Base-by-base conservation (phyloP, 495 filamentous ascomycete species). In the Trichoderma orchidacearum region DNA sequence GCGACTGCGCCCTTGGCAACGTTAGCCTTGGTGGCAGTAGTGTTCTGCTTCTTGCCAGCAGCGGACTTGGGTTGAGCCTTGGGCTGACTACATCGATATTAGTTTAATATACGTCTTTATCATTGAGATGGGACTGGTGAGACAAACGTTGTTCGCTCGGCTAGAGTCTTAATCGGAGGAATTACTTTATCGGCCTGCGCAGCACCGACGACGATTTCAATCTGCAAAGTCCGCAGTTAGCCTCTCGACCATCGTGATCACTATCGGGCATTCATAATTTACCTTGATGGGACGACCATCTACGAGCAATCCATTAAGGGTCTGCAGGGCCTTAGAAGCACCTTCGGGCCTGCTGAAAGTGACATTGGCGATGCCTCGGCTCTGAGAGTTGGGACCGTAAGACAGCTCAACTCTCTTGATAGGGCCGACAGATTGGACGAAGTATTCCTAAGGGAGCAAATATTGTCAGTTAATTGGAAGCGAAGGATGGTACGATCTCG, bases 281-380 rank as follows among this genome's bases (percentile, higher is more conserved):
- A 93, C 90, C 83, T 90, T 96, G 78, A 98, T 91, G 7, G 90
- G 88, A 53, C 84, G 81, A 58, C 83, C 83, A 69, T 98, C 93
- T 54, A 98, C 88, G 17, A 89, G 79, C 55, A 96, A 79, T 56
- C 89, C 89, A 63, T 96, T 93, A 56, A 92, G 75, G n/a, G 81
- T 77, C 62, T 83, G 78, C 56, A 85, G 82, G 28, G 94, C 93
- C 69, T 90, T 87, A 62, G 77, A 80, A 53, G 90, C 94, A 50
- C 84, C 86, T 59, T 85, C 86, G 15, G 83, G 68, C 59, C 87
- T 86, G 64, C 67, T 72, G 74, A 97, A 98, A 18, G 70, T 72
- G 57, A 78, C 73, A 31, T 71, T 73, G 51, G 90, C 89, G 61
- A 90, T 84, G 55, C 93, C 93, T 68, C 90, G 88, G 79, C 91